Evolutionary conservation across 2,329 filamentous ascomycete species (phyloP).

Genomic region (Xylariaceae sp.): DNA sequence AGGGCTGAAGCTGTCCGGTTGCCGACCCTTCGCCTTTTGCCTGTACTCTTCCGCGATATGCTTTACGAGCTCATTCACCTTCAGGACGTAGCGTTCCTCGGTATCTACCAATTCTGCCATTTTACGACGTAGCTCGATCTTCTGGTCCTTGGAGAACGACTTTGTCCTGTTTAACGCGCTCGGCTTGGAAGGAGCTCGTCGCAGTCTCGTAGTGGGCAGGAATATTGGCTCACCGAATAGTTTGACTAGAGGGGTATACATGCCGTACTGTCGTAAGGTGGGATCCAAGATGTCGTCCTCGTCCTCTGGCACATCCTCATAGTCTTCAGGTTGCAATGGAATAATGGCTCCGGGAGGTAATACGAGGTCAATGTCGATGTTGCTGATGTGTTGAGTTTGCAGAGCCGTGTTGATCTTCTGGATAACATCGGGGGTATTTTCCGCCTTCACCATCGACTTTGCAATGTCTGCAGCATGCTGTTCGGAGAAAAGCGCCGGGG

Average conservation of each 20-base stretch:
- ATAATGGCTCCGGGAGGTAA: slow-evolving; percentile 77
- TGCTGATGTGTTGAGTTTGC: slow-evolving; percentile 79
- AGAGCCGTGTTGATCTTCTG: slow-evolving; percentile 74
- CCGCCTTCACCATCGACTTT: slow-evolving; percentile 79
- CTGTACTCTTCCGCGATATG: slow-evolving; percentile 81
- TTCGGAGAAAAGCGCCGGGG: slow-evolving; percentile 78
- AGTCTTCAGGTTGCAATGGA: slow-evolving; percentile 61
- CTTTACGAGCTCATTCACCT: slow-evolving; percentile 81
- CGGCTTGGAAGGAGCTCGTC: slow-evolving; percentile 84
- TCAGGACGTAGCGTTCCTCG: slow-evolving; percentile 89
- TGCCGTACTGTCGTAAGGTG: slow-evolving; percentile 70
- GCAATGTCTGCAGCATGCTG: slow-evolving; percentile 92
- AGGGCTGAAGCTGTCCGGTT: slow-evolving; percentile 67
- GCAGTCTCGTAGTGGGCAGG: slow-evolving; percentile 80
- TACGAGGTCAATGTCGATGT: slow-evolving; percentile 86
- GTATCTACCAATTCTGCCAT: slow-evolving; percentile 90
- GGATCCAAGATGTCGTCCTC: slow-evolving; percentile 69
- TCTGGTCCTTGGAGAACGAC: slow-evolving; percentile 78
- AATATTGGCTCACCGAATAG: slow-evolving; percentile 84
- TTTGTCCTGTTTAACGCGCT: slow-evolving; percentile 77
- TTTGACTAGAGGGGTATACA: slow-evolving; percentile 75
- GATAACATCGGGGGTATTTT: slow-evolving; percentile 74
- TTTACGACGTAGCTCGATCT: slow-evolving; percentile 82
- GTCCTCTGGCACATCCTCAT: slow-evolving; percentile 61
- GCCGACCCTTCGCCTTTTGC: slow-evolving; percentile 63